Evolutionary conservation across 1,284 basidiomycete species (phyloP).

Genomic region (Sutorius eximius): DNA sequence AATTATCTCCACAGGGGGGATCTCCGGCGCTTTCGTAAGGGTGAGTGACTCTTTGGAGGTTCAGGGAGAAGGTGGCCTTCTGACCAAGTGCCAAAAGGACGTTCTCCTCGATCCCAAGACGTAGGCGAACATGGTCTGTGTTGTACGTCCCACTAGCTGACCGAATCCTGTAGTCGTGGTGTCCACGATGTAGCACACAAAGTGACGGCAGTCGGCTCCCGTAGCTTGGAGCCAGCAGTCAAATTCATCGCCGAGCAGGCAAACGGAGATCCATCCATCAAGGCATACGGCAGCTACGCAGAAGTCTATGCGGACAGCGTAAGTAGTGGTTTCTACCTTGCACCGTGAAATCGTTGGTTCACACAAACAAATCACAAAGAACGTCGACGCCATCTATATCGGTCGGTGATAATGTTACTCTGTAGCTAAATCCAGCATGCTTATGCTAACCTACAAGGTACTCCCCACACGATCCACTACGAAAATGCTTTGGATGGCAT

Average conservation of each 20-base stretch:
- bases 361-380: conserved; percentile 40
- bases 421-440: background rate
- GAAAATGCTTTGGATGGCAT: conserved; percentile 76
- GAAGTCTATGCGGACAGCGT: conserved; percentile 75
- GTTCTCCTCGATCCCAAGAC: conserved; percentile 48
- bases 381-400: conserved; percentile 81
- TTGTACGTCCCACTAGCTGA: background rate
- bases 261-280: conserved; percentile 52
- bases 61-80: background rate
- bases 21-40: conserved; percentile 46
- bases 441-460: conserved; percentile 48
- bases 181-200: conserved; percentile 76
- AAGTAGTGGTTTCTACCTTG: conserved; percentile 19
- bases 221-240: conserved; percentile 66
- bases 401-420: conserved; percentile 42
- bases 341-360: conserved; percentile 1
- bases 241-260: conserved; percentile 64
- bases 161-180: conserved; percentile 49
- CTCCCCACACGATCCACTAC: conserved; percentile 87
- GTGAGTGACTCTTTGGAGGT: conserved; percentile 29
- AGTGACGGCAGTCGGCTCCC: conserved; percentile 79
- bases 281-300: conserved; percentile 76
- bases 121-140: conserved; percentile 30
- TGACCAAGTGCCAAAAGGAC: conserved; percentile 40
- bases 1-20: conserved; percentile 54